Evolutionary conservation across 1,284 basidiomycete species (phyloP).

Genomic region (Sporisorium graminicola): DNA sequence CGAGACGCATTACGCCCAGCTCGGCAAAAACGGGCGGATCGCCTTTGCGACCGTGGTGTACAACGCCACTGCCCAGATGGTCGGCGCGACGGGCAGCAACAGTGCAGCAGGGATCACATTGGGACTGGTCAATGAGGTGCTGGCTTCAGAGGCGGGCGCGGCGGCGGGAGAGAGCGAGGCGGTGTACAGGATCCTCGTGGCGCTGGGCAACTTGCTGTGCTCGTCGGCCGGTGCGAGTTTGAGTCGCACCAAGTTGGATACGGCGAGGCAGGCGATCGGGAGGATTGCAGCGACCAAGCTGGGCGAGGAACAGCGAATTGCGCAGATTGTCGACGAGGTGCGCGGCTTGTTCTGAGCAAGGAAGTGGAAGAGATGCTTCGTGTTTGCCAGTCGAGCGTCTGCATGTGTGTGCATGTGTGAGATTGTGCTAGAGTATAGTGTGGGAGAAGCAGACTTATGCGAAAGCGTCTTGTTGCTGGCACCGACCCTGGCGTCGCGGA

Average conservation of each 20-base stretch:
- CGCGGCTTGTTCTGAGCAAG: conserved; percentile 28
- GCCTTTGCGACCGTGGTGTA: conserved; percentile 82
- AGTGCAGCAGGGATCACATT: conserved; percentile 38
- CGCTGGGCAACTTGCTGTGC: conserved; percentile 79
- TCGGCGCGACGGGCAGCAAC: conserved; percentile 10
- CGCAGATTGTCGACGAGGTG: conserved; percentile 19
- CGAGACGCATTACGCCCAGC: conserved; percentile 54
- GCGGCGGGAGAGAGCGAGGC: conserved; percentile 91
- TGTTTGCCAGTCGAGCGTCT: too few relatives aligned
- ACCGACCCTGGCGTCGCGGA: too few relatives aligned
- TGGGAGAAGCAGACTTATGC: neutral
- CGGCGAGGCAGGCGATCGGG: conserved; percentile 12
- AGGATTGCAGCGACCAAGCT: neutral
- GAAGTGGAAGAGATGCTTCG: too few relatives aligned
- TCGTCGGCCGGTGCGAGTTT: conserved; percentile 14
- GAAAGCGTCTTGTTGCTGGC: too few relatives aligned
- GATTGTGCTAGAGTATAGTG: too few relatives aligned
- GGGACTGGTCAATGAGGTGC: conserved; percentile 56
- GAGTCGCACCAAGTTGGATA: conserved; percentile 13
- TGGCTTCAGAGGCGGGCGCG: conserved; percentile 71
- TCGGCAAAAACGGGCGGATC: conserved; percentile 80
- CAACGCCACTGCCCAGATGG: conserved; percentile 72
- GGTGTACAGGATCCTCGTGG: conserved; percentile 85
- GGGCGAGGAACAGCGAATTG: conserved; percentile 27
- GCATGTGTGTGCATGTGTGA: neutral